A percentile compares a stretch with the other conserved stretches of the same genome.
Evolutionary conservation across 2,329 filamentous ascomycete genomes (phyloP).

Genomic region (Xylariaceae sp.): DNA sequence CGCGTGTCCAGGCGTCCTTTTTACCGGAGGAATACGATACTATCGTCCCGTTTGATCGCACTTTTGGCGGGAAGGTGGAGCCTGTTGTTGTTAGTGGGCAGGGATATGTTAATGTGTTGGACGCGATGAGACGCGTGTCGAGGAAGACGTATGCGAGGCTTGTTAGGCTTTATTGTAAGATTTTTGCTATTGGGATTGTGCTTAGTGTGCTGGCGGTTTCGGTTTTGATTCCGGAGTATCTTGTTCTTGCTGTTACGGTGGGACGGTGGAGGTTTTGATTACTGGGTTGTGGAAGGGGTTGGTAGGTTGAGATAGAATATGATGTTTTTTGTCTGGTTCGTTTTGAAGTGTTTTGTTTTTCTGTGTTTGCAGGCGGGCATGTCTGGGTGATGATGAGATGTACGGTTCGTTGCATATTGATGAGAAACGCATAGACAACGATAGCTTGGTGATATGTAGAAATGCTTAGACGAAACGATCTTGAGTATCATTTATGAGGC

Average conservation of each 20-base stretch:
- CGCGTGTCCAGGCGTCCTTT: conserved; percentile 81
- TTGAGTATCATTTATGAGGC: too few species aligned
- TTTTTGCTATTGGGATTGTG: conserved; percentile 50
- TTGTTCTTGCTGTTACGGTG: conserved; percentile 34
- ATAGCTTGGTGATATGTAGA: too few species aligned
- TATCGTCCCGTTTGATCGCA: conserved; percentile 85
- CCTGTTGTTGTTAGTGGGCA: conserved; percentile 68
- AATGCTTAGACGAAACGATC: too few species aligned
- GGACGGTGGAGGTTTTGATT: not conserved
- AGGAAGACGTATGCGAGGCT: conserved; percentile 67
- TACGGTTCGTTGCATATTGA: too few species aligned
- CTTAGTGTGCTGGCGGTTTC: conserved; percentile 43
- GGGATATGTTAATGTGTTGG: conserved; percentile 64
- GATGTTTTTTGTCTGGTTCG: too few species aligned
- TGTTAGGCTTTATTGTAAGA: conserved; percentile 70
- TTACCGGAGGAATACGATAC: conserved; percentile 76
- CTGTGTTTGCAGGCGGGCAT: too few species aligned
- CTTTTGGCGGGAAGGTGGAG: conserved; percentile 70
- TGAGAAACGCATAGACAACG: too few species aligned
- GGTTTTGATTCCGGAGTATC: conserved; percentile 48
- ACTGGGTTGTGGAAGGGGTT: not conserved
- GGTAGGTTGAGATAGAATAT: too few species aligned
- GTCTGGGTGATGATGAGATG: too few species aligned
- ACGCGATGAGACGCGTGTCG: conserved; percentile 77
- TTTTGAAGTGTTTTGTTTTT: too few species aligned